Evolutionary conservation across 768 basidiomycete genomes (phyloP), one percentile per base, ranked within the genome.

Genomic region (Leccinum arenicola): DNA sequence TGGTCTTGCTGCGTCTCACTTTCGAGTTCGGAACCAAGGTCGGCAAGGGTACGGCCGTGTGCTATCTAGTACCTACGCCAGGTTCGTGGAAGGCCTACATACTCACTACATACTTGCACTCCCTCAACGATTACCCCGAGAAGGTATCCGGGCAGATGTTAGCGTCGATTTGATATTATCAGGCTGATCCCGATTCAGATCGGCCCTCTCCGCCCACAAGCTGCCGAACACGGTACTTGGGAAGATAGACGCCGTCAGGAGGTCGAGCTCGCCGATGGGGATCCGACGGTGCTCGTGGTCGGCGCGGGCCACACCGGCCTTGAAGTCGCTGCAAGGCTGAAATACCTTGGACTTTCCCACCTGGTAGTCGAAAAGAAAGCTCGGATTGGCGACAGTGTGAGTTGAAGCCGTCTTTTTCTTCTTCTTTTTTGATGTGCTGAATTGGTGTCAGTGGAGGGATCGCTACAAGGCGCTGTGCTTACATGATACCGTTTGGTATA

Each of bases 261-360:
- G 57, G 55, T 66, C 9, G 78, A 79, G 31, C 86, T 85, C 62
- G 72, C 70, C 33, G 78, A 78, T n/a, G 67, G 63, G 7, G 77
- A 80, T 38, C 86, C 87, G 0, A 78, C 77, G 2, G 89, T 87
- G 10, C 68, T 90, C 29, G 74, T 89, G 23, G 73, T 88, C 19
- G 85, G 87, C 11, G 87, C 79, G 0, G 87, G 87, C 0, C 89
- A 90, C 57, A 81, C 80, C 61, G 91, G 89, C 1, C 72, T 93
- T 29, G 82, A 79, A 43, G 67, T 84, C 2, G 87, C 88, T 0
- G 86, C 87, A 2, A 77, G 87, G n/a, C 73, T 92, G 56, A 85
- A 85, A 64, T 76, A 76, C 45, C 73, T 89, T 25, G 84, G 80
- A 19, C 71, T 91, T 12, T 64, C 75, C 1, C 74, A 79, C 1